Percentiles rank a stretch among this genome's conserved stretches.
Evolutionary conservation across 768 basidiomycete genomes (phyloP).

Genomic region (Hericium rajendrae): DNA sequence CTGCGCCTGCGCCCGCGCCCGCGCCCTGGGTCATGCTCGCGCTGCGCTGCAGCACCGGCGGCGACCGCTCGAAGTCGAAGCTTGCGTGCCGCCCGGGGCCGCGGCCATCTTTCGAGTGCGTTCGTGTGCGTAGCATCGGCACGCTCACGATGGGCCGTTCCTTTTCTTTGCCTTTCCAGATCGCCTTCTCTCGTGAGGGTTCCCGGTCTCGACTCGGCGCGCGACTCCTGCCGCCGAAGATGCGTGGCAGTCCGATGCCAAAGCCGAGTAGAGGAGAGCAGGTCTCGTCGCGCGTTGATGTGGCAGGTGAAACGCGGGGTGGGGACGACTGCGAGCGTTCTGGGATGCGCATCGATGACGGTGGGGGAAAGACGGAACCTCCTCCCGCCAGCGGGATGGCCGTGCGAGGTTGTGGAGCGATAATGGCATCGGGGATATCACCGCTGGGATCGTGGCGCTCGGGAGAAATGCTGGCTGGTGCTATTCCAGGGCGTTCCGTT

Average conservation of each 20-base stretch:
- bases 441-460: constrained; percentile 5
- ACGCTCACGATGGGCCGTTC: constrained; percentile 7
- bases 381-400: constrained; percentile 1
- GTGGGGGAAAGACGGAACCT: not conserved
- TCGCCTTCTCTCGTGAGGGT: not conserved
- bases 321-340: constrained; percentile 13
- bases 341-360: not conserved
- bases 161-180: constrained; percentile 10
- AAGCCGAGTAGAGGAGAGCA: constrained; percentile 26
- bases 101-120: constrained; percentile 11
- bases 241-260: constrained; percentile 13
- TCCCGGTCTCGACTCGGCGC: constrained; percentile 1
- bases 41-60: constrained; percentile 5
- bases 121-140: constrained; percentile 9
- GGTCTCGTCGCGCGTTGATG: constrained; percentile 19
- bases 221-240: constrained; percentile 4
- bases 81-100: constrained; percentile 1
- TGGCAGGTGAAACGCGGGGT: constrained; percentile 10
- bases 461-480: not conserved
- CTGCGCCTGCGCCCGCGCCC: constrained; percentile 5
- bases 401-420: not conserved
- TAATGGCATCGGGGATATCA: not conserved
- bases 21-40: not conserved
- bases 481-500: not conserved
- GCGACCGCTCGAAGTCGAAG: constrained; percentile 9